phyloP scores from a whole-genome alignment of 78 protist species.

The Anaeramoeba flamelloides region DNA sequence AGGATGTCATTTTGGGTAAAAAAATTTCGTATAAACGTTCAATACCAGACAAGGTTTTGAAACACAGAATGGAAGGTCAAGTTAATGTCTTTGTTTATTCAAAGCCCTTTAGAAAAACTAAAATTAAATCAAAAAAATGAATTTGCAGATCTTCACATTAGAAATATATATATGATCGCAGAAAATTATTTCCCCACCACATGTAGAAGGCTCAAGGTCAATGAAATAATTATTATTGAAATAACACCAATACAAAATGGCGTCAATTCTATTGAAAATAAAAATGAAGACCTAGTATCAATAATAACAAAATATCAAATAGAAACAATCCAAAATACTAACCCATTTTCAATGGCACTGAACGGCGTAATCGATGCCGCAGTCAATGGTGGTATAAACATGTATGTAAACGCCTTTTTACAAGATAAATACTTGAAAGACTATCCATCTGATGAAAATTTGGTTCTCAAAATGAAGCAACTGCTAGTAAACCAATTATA shows the following conservation, averaged over 20 bases:
- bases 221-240: not conserved
- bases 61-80: not conserved
- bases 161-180: conserved; percentile 19
- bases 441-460: too few relatives aligned
- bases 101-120: not conserved
- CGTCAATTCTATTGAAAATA: conserved; percentile 26
- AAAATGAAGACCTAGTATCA: conserved; percentile 44
- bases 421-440: too few relatives aligned
- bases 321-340: too few relatives aligned
- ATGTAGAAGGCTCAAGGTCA: conserved; percentile 33
- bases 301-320: too few relatives aligned
- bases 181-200: conserved; percentile 37
- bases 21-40: not conserved
- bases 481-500: too few relatives aligned
- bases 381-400: too few relatives aligned
- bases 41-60: not conserved
- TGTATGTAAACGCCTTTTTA: too few relatives aligned
- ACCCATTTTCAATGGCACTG: too few relatives aligned
- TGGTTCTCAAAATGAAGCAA: too few relatives aligned
- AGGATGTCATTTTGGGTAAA: too few relatives aligned
- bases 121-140: conserved; percentile 35
- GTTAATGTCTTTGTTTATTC: not conserved
- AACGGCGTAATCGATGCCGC: too few relatives aligned
- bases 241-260: conserved; percentile 35
- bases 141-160: conserved; percentile 40